Base-by-base conservation (phyloP, 352 stramenopile genomes). In the Phytopythium mirpurense region DNA sequence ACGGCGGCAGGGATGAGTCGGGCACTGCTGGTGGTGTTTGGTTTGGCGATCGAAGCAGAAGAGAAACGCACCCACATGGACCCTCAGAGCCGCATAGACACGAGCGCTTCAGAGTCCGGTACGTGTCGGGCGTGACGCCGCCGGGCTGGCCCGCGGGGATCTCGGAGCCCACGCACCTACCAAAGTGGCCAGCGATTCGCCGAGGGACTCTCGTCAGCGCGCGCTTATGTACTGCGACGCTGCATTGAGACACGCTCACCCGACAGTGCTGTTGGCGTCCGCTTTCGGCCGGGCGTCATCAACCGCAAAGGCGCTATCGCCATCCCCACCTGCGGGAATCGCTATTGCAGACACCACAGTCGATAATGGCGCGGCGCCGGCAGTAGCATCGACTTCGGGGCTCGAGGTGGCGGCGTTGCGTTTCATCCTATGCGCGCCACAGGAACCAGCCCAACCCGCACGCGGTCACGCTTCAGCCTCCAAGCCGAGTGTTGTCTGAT, bases 41-140 rank as follows among this genome's bases (percentile, higher is more conserved):
- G 40, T 8, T 21, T 19, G 3, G 0, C 40, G 21, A 54, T 23
- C 47, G 34, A 42, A 42, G 47, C 47, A 54, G 47, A 23, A 54
- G 23, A 32, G 47, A 41, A 27, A 42, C 27, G 45, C 14, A n/a
- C 42, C 24, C 15, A 19, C 12, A n/a, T 18, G 12, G 45, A 7
- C 29, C 45, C 45, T 51, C 45, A 35, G 23, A 54, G 34, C 23
- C 47, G 47, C 34, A 54, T 31, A 54, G 47, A 54, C 47, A 44
- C 47, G 47, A 29, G 2, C 3, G 21, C 27, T 50, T 50, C 24
- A 41, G 24, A 36, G n/a, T n/a, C 40, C 65, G 67, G 45, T 79
- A 69, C 38, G 58, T 72, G 59, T 77, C 44, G 27, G 43, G n/a
- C 38, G 55, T 67, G 60, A 64, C 61, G 46, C 63, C 44, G 57